A percentile compares a stretch with the other conserved stretches of the same genome.
These are phyloP conservation scores for Paraglomus brasilianum DNA, from an alignment of 192 early-diverging fungal species.

Conservation along the genomic window DNA sequence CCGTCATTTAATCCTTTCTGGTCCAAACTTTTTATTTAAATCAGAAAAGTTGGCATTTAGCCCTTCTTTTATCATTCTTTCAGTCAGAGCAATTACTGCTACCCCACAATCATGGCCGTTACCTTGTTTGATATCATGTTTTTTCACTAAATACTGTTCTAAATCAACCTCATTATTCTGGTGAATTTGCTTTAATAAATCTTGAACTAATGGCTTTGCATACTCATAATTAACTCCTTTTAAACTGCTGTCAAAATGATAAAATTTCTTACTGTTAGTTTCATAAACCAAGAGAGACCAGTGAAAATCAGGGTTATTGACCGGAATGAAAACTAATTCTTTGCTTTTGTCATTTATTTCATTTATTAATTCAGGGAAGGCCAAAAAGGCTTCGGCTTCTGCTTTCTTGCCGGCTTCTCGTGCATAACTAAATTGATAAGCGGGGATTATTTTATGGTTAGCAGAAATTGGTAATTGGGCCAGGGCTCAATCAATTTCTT, in stretches of 20 bases:
- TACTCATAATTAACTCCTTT: background rate
- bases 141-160: background rate
- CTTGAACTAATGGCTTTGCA: background rate
- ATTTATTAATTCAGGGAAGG: background rate
- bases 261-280: background rate
- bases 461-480: too few relatives aligned
- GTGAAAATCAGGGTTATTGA: slow-evolving; percentile 10
- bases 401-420: background rate
- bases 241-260: slow-evolving; percentile 3
- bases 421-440: too few relatives aligned
- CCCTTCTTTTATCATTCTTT: background rate
- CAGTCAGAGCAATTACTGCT: slow-evolving; percentile 1
- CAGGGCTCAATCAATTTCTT: too few relatives aligned
- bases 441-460: too few relatives aligned
- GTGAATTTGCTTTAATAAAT: background rate
- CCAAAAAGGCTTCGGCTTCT: background rate
- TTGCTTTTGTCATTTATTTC: background rate
- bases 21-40: too few relatives aligned
- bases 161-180: slow-evolving; percentile 1
- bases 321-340: slow-evolving; percentile 11
- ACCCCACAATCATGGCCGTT: slow-evolving; percentile 4
- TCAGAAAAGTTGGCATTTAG: too few relatives aligned
- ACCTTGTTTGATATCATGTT: background rate
- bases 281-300: slow-evolving; percentile 9
- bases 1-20: too few relatives aligned